Evolutionary conservation across 768 basidiomycete genomes (phyloP), one percentile per base, ranked within the genome.

Genomic region (Cytidiella melzeri): DNA sequence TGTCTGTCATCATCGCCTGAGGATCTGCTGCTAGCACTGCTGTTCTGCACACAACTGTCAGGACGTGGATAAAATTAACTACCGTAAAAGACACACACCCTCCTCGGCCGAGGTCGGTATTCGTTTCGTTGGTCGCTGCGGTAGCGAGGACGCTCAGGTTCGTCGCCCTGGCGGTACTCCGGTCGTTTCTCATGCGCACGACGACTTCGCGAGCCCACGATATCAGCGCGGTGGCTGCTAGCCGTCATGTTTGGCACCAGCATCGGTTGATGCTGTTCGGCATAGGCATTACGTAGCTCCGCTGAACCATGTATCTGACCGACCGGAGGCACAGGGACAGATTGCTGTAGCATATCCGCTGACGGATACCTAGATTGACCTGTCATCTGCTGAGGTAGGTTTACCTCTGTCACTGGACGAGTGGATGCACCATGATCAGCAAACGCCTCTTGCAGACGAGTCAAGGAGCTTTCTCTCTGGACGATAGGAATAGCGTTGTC

Each of bases 401-500:
- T 52, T 0, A 60, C 51, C 39, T 58, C 52, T 5, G 56, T 52
- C n/a, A 54, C 51, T 5, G 54, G 57, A 3, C 58, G 53, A 2
- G 57, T 50, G 5, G 53, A 42, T 2, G 37, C 39, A 23, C 48
- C 60, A 41, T 59, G 53, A 48, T 60, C 60, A 4, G 59, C 54
- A 48, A 64, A 64, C 3, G 57, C 60, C 6, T 61, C 56, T 45
- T 58, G 58, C 1, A 64, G 48, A 19, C 62, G 61, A 13, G 55
- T 50, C 4, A 61, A 51, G 5, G 62, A 61, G 49, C 58, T 61
- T 47, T 64, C 61, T 11, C 62, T 55, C 47, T 64, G 61, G 6
- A 61, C 59, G 43, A 61, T 56, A 10, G 62, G 62, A 5, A 61
- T 44, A 6, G 57, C 47, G 38, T 30, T 52, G 48, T 59, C 59